Conservation (phyloP, 495 filamentous ascomycete species). For the Podospora australis region DNA sequence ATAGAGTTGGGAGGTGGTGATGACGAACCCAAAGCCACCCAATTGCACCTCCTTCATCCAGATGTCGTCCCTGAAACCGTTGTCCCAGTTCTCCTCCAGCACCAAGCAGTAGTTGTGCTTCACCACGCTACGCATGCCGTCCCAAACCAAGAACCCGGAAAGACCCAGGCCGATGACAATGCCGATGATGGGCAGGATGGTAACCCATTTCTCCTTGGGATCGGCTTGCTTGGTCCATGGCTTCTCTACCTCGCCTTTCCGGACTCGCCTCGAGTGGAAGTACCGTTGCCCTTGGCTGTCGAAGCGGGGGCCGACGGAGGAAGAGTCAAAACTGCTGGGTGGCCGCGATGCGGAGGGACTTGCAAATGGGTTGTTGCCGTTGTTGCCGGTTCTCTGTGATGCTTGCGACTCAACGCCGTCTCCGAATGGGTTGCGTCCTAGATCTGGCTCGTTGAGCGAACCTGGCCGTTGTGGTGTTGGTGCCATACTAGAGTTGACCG, state of each 20-base stretch:
- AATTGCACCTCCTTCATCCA: conserved; percentile 77
- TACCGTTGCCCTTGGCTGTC: conserved; percentile 43
- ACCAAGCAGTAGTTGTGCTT: conserved; percentile 71
- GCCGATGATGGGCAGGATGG: conserved; percentile 66
- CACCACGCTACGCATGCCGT: conserved; percentile 59
- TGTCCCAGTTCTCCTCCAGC: conserved; percentile 60
- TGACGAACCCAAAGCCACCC: conserved; percentile 72
- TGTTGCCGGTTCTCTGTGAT: conserved; percentile 20
- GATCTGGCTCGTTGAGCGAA: conserved; percentile 29
- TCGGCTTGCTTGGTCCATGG: conserved; percentile 65
- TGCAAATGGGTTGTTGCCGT: conserved; percentile 52
- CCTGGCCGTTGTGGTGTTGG: conserved; percentile 33
- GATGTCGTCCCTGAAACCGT: conserved; percentile 52
- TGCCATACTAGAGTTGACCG: conserved; percentile 23
- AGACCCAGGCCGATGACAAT: conserved; percentile 58
- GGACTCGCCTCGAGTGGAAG: conserved; percentile 68
- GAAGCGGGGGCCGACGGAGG: conserved; percentile 34
- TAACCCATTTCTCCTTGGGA: conserved; percentile 79
- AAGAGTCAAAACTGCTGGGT: conserved; percentile 44
- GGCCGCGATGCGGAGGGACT: conserved; percentile 52
- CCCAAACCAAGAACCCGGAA: conserved; percentile 62
- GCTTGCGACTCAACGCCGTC: conserved; percentile 32
- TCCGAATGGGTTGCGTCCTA: conserved; percentile 29
- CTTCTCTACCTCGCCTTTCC: conserved; percentile 61
- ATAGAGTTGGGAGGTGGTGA: neutral